These are phyloP conservation scores for Scutellaria galericulata DNA, from an alignment of 257 asterid species.

Conservation along the genomic window DNA sequence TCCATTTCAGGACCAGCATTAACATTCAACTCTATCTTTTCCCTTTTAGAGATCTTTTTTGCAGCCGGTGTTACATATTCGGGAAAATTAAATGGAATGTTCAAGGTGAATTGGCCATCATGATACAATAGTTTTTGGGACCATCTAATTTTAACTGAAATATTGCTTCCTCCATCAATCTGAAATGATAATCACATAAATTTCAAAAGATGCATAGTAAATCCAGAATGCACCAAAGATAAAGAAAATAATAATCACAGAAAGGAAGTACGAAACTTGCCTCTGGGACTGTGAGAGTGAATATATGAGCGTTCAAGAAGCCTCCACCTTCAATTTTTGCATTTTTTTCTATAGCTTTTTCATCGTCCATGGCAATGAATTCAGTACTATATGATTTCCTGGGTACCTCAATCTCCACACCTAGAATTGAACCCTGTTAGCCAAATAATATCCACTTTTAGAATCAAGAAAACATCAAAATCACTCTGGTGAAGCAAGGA, in stretches of 20 bases:
- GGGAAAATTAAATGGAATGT: conserved; percentile 84
- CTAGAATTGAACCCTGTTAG: conserved; percentile 99
- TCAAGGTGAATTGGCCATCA: conserved; percentile 70
- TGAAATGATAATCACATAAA: conserved; percentile 37
- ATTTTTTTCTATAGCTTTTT: conserved; percentile 42
- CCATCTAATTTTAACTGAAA: conserved; percentile 82
- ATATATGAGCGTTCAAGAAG: conserved; percentile 69
- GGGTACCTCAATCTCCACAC: conserved; percentile 89
- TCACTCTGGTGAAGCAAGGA: conserved; percentile 36
- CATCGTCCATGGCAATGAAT: conserved; percentile 46
- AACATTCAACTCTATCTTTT: conserved; percentile 73
- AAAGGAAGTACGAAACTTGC: conserved; percentile 40
- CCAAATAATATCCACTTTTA: conserved; percentile 79
- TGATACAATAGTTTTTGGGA: conserved; percentile 73
- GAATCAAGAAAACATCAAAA: conserved; percentile 47
- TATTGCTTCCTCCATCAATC: conserved; percentile 88
- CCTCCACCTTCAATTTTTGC: conserved; percentile 61
- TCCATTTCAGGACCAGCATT: conserved; percentile 72
- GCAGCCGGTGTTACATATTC: conserved; percentile 88
- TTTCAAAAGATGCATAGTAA: background rate
- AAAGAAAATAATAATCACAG: conserved; percentile 16
- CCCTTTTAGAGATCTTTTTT: conserved; percentile 79
- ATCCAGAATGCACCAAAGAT: background rate
- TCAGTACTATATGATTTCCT: conserved; percentile 66
- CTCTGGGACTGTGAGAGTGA: conserved; percentile 80